Base-by-base conservation (phyloP, 371 early-diverging fungal species). In the Zancudomyces culisetae region DNA sequence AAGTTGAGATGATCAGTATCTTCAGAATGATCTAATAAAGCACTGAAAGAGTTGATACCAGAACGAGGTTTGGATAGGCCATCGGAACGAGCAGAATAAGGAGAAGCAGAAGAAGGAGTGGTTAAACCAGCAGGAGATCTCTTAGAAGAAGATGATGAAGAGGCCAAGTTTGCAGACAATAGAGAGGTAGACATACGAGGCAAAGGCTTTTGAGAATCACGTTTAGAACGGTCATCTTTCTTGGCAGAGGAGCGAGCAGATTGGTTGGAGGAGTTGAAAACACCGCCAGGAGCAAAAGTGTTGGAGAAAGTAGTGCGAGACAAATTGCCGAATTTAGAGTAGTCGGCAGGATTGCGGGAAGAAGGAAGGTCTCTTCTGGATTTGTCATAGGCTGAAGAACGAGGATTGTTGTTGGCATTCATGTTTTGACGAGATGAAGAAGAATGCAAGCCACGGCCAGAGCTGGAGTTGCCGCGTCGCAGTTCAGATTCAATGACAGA, bases 301-400 rank as follows among this genome's bases (percentile, higher is more conserved):
- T 70, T 58, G 27, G 60, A 49, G 22, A 57, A 39, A 21, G 60
- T 63, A 59, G 76, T 68, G 48, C 81, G 75, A 41, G 75, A 69
- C 1, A 85, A 63, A 61, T 87, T 77, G 46, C 89, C 91, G 65
- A 90, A 87, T 52, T 74, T 72, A 39, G 78, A 70, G 45, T 87
- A 63, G 55, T 88, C 88, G 19, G 75, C 85, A 43, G 66, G 52
- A 29, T 56, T 57, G 55, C 66, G 56, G 59, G 35, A 59, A 58
- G 60, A 59, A 3, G 29, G 20, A 39, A 2, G 19, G 12, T 43
- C 47, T 3, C 8, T 45, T 3, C 45, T 47, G n/a, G n/a, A n/a
- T n/a, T n/a, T n/a, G n/a, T n/a, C n/a, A n/a, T n/a, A n/a, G n/a
- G n/a, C n/a, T n/a, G n/a, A n/a, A n/a, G n/a, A n/a, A n/a, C n/a